phyloP scores from a whole-genome alignment of 371 early-diverging fungal genomes.

The Circinella minor region DNA sequence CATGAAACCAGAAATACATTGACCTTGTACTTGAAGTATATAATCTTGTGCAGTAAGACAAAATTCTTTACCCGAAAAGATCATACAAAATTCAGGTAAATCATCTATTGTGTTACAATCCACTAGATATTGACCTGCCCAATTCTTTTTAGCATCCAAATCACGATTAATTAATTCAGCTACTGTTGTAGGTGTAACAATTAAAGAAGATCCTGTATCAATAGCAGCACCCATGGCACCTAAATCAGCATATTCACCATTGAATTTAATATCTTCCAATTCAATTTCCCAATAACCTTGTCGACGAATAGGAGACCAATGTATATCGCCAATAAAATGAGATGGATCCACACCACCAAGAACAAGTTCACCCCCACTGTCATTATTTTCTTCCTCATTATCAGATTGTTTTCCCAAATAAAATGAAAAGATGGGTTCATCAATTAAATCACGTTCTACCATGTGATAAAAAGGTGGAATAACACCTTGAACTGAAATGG shows the following conservation, averaged over 20 bases:
- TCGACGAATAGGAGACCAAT: slow-evolving; percentile 81
- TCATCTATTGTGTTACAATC: slow-evolving; percentile 69
- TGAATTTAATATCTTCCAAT: slow-evolving; percentile 71
- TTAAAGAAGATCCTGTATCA: slow-evolving; percentile 82
- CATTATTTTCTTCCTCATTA: slow-evolving; percentile 39
- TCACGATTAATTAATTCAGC: slow-evolving; percentile 83
- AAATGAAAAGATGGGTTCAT: slow-evolving; percentile 84
- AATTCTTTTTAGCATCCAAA: slow-evolving; percentile 88
- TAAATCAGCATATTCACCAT: slow-evolving; percentile 64
- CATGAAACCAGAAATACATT: slow-evolving; percentile 94
- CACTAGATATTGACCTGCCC: slow-evolving; percentile 82
- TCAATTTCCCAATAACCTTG: slow-evolving; percentile 95
- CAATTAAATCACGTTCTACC: slow-evolving; percentile 74
- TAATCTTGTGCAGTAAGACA: slow-evolving; percentile 64
- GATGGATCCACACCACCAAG: slow-evolving; percentile 80
- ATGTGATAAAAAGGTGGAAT: slow-evolving; percentile 95
- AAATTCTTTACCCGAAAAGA: slow-evolving; percentile 73
- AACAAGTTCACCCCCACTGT: slow-evolving; percentile 80
- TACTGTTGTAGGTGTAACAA: slow-evolving; percentile 72
- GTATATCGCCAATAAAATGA: slow-evolving; percentile 73
- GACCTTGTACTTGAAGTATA: slow-evolving; percentile 75
- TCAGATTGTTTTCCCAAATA: slow-evolving; percentile 65
- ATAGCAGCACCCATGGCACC: slow-evolving; percentile 72
- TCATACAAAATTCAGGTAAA: slow-evolving; percentile 77
- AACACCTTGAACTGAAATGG: slow-evolving; percentile 82